Base-by-base conservation (phyloP, 2,329 filamentous ascomycete species). In the Byssoonygena ceratinophila region DNA sequence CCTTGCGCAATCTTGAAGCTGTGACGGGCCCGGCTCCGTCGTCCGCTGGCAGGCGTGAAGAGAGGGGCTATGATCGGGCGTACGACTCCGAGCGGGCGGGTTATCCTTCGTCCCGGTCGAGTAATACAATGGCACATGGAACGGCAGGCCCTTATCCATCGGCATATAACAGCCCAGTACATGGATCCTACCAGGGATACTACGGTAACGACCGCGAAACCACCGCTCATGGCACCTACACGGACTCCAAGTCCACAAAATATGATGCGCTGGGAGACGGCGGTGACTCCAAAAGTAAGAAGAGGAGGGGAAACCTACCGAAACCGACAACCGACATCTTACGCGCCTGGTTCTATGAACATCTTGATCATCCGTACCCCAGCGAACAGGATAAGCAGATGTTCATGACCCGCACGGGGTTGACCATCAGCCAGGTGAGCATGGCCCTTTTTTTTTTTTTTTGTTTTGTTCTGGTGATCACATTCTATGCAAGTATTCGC, bases 321-420 rank as follows among this genome's bases (percentile, higher is more conserved):
- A 94, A 94, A 64, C 85, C 89, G 51, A 87, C 87, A 0, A 95
- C 88, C 0, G 85, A 90, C 64, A 83, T 86, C 59, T 74, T 95
- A 37, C 80, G 85, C 51, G 74, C 79, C 0, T 95, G 89, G 89
- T 90, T 94, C 59, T 70, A 82, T 48, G 76, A 76, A n/a, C 85
- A 92, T 66, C 68, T 89, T 6, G 75, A 82, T 55, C 87, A 92
- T 63, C 87, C 88, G 0, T 94, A 94, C 64, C 88, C 88, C 1
- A 89, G 82, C 3, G 87, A 94, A 66, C 87, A 94, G 57, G 85
- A 94, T 70, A 94, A 94, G 68, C 81, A 90, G 63, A 80, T 85
- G 54, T 75, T 94, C 45, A 87, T 89, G 76, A 77, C 78, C 44
- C 75, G 81, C 62, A 94, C 88, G 0, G 82, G 82, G 0, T 73